Evolutionary conservation across 176 grass and related monocot genomes (phyloP).

Genomic region (Oryza nivara): DNA sequence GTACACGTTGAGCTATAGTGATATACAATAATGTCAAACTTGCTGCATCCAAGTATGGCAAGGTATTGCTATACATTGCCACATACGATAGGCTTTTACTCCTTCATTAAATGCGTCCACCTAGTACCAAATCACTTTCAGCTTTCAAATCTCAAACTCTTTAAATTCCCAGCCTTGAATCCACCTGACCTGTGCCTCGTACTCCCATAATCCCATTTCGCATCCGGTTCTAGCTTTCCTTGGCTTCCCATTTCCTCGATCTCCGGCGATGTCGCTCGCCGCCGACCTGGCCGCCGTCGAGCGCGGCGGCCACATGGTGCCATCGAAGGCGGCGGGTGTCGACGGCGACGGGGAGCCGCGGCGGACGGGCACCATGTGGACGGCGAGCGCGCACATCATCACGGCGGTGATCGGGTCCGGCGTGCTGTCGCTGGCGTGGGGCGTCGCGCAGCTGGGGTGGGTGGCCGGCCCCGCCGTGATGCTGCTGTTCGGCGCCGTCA

Average conservation of each 20-base stretch:
- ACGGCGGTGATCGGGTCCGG: conserved; percentile 92
- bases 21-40: too few species aligned
- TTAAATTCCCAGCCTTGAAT: background rate
- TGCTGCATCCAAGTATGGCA: background rate
- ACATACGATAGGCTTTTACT: background rate
- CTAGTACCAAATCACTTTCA: background rate
- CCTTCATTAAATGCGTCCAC: background rate
- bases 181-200: background rate
- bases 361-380: conserved; percentile 81
- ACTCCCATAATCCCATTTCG: background rate
- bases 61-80: background rate
- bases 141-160: background rate
- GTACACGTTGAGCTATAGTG: too few species aligned
- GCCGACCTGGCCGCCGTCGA: background rate
- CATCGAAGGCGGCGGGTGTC: background rate
- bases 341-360: conserved; percentile 35
- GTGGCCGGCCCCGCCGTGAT: conserved; percentile 67
- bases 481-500: conserved; percentile 70
- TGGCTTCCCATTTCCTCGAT: too few species aligned
- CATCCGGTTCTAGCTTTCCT: background rate
- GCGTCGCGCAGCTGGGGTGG: conserved; percentile 86
- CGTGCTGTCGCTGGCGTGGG: conserved; percentile 90
- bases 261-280: background rate
- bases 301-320: background rate
- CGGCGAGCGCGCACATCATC: conserved; percentile 91